Conservation (phyloP, 192 early-diverging fungal genomes). For the Umbelopsis sp. region DNA sequence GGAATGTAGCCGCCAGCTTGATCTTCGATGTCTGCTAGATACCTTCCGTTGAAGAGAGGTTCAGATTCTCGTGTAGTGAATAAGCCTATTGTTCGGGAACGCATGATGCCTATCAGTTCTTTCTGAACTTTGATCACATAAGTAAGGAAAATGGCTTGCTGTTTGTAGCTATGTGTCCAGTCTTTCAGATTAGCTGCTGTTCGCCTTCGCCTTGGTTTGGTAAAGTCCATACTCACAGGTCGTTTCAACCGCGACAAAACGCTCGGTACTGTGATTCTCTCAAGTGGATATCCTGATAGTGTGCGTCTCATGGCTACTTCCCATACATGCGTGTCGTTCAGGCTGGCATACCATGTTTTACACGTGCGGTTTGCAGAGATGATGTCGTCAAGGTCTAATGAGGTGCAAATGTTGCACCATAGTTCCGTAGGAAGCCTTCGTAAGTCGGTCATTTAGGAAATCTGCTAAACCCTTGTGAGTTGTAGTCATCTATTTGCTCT, state of each 20-base stretch:
- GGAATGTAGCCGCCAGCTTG: neutral
- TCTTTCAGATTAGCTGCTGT: neutral
- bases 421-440: neutral
- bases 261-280: neutral
- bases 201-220: neutral
- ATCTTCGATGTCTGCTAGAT: neutral
- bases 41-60: neutral
- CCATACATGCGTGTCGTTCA: neutral
- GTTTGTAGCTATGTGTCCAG: neutral
- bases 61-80: neutral
- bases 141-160: neutral
- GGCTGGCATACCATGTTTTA: neutral
- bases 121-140: neutral
- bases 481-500: slow-evolving; percentile 5
- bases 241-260: neutral
- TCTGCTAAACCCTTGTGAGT: neutral
- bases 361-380: neutral
- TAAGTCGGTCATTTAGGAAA: slow-evolving; percentile 6
- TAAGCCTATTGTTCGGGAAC: neutral
- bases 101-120: neutral
- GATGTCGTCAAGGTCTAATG: neutral
- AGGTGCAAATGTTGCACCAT: neutral
- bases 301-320: neutral
- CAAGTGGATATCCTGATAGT: neutral
- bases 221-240: neutral